These are phyloP conservation scores for Paramecium primaurelia DNA, from an alignment of 73 alveolate species.

Conservation along the genomic window DNA sequence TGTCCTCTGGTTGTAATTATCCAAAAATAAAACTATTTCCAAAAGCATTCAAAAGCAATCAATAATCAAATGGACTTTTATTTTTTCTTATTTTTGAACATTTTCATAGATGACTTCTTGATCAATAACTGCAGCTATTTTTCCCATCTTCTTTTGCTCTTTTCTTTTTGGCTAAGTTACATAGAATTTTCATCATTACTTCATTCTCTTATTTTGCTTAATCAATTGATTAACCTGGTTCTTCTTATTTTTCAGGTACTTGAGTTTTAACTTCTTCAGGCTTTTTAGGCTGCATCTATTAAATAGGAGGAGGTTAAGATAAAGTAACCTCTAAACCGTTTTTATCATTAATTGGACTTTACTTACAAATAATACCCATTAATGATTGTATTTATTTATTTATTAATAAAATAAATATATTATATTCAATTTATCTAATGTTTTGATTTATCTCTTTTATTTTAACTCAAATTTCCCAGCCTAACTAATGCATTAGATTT, in stretches of 20 bases:
- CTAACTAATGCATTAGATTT: too few species aligned
- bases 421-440: background rate
- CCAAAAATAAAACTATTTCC: background rate
- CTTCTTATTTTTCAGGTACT: background rate
- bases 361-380: background rate
- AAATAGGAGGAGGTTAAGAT: background rate
- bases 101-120: background rate
- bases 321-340: background rate
- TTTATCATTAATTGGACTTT: background rate
- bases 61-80: conserved; percentile 11
- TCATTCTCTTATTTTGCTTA: background rate
- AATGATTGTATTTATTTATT: background rate
- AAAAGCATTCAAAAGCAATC: background rate
- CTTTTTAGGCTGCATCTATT: background rate
- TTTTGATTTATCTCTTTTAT: too few species aligned
- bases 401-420: background rate
- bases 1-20: conserved; percentile 7
- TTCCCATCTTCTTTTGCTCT: background rate
- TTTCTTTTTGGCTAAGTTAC: background rate
- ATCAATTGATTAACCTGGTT: background rate
- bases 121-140: conserved; percentile 4
- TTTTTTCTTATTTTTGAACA: background rate
- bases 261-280: background rate
- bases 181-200: background rate
- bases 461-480: background rate